A percentile compares a stretch with the other conserved stretches of the same genome.
phyloP scores from a whole-genome alignment of 139 green algal species.

The Haematococcus lacustris region DNA sequence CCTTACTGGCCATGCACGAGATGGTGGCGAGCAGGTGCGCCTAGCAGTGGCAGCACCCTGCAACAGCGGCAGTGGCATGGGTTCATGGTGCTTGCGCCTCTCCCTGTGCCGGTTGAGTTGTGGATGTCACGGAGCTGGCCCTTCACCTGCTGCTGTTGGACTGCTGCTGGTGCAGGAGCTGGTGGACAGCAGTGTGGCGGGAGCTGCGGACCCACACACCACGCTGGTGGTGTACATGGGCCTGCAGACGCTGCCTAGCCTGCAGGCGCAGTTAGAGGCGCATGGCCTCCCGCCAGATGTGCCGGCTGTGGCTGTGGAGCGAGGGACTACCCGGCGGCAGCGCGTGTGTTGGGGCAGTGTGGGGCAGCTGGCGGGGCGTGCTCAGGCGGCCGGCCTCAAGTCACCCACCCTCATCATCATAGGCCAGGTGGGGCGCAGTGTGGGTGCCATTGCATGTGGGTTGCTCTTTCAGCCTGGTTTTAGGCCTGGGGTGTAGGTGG shows the following conservation, averaged over 20 bases:
- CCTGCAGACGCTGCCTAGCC: slow-evolving; percentile 73
- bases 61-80: not conserved
- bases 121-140: not conserved
- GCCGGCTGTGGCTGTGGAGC: slow-evolving; percentile 91
- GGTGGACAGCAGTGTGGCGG: slow-evolving; percentile 40
- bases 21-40: slow-evolving; percentile 59
- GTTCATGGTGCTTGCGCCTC: not conserved
- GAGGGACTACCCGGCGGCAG: slow-evolving; percentile 83
- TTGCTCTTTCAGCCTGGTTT: not conserved
- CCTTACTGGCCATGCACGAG: slow-evolving; percentile 82
- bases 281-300: slow-evolving; percentile 52
- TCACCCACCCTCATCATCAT: slow-evolving; percentile 95
- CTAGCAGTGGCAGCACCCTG: not conserved
- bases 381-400: slow-evolving; percentile 12
- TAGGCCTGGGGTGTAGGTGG: not conserved
- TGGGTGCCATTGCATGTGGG: not conserved
- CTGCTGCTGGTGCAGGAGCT: slow-evolving; percentile 26
- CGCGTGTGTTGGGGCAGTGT: slow-evolving; percentile 70
- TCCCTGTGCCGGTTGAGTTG: not conserved
- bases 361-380: slow-evolving; percentile 33
- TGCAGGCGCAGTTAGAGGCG: slow-evolving; percentile 56
- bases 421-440: slow-evolving; percentile 61
- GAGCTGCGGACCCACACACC: slow-evolving; percentile 71
- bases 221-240: slow-evolving; percentile 99
- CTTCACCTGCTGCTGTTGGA: too few relatives aligned